Conservation (phyloP, 208 protist species). For the Trypanosoma cruzi region DNA sequence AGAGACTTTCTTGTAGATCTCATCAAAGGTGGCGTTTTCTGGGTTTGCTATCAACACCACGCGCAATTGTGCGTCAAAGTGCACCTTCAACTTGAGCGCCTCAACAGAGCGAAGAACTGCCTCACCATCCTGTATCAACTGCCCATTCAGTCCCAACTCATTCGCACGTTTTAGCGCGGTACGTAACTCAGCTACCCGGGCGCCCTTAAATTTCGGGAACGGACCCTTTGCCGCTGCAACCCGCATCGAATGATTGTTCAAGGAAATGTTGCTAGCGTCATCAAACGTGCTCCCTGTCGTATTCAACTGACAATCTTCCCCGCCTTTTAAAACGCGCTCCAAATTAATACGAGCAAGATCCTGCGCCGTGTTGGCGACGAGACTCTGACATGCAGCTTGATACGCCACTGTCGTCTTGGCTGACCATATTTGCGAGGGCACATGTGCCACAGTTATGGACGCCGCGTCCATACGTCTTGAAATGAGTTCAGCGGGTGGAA, state of each 20-base stretch:
- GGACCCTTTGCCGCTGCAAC: constrained; percentile 9
- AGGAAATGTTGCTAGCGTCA: constrained; percentile 15
- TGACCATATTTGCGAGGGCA: constrained; percentile 47
- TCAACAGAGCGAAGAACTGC: constrained; percentile 38
- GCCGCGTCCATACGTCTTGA: constrained; percentile 19
- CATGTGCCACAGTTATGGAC: constrained; percentile 42
- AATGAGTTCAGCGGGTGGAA: constrained; percentile 23
- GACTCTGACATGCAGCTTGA: constrained; percentile 39
- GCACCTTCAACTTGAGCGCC: constrained; percentile 68
- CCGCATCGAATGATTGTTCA: neutral
- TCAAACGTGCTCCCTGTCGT: constrained; percentile 1
- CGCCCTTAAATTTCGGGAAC: neutral
- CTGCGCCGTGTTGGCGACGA: constrained; percentile 34
- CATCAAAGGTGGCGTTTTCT: constrained; percentile 38
- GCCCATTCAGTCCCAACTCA: constrained; percentile 42
- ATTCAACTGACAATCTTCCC: constrained; percentile 12
- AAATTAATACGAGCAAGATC: constrained; percentile 45
- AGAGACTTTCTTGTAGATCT: constrained; percentile 62
- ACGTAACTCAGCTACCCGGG: constrained; percentile 30
- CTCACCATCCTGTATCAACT: constrained; percentile 46
- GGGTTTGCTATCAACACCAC: constrained; percentile 53
- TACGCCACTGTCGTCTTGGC: constrained; percentile 39
- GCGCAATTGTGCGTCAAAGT: constrained; percentile 72
- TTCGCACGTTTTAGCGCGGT: constrained; percentile 39
- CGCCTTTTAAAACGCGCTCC: constrained; percentile 30